Evolutionary conservation across 2,329 filamentous ascomycete genomes (phyloP).

Genomic region (Venturia aucupariae): DNA sequence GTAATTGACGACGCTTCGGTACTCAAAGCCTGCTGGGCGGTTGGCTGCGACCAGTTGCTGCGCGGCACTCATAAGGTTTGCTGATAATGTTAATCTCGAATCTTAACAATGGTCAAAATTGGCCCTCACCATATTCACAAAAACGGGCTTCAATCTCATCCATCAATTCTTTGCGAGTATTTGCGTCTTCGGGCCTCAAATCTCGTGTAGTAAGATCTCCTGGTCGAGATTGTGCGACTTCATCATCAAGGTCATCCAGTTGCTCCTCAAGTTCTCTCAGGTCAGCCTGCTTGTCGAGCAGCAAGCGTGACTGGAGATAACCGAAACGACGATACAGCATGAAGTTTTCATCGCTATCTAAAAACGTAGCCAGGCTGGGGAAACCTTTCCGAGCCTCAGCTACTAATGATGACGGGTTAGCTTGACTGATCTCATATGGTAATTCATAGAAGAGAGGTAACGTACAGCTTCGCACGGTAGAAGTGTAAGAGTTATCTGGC

Average conservation of each 20-base stretch:
- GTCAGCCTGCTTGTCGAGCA: slow-evolving; percentile 25
- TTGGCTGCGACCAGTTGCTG: slow-evolving; percentile 19
- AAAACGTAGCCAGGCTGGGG: slow-evolving; percentile 30
- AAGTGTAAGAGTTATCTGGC: too few relatives aligned
- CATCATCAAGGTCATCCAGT: slow-evolving; percentile 20
- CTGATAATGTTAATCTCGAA: too few relatives aligned
- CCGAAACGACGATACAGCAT: slow-evolving; percentile 35
- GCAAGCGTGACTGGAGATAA: slow-evolving; percentile 30
- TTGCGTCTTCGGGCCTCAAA: neutral
- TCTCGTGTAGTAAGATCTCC: neutral
- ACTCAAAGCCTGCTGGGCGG: slow-evolving; percentile 25
- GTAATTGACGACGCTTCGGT: slow-evolving; percentile 25
- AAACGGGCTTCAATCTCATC: slow-evolving; percentile 15
- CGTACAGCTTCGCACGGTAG: too few relatives aligned
- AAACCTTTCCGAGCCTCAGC: slow-evolving; percentile 23
- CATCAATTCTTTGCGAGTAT: slow-evolving; percentile 13
- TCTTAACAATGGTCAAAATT: too few relatives aligned
- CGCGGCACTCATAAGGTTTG: slow-evolving; percentile 13
- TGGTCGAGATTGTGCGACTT: neutral
- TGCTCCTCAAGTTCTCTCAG: slow-evolving; percentile 21
- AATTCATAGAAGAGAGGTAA: too few relatives aligned
- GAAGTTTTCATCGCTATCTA: slow-evolving; percentile 34
- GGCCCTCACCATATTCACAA: slow-evolving; percentile 17
- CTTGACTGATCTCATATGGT: too few relatives aligned
- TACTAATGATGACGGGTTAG: too few relatives aligned